Conservation (phyloP, 805 yeast genomes). For the Dipodascus albidus region DNA sequence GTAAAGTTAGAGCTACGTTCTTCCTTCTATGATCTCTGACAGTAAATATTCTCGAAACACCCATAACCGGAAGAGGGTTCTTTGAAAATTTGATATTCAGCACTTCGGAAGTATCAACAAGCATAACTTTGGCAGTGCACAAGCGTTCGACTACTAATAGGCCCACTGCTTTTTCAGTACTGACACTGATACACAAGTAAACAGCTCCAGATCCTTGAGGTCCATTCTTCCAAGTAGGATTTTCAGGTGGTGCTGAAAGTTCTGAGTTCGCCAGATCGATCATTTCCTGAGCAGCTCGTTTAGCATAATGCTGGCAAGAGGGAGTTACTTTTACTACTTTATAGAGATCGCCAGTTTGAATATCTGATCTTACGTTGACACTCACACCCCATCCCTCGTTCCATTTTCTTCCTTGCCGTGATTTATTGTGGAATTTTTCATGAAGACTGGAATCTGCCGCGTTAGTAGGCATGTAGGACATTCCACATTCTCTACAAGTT, state of each 20-base stretch:
- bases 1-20: constrained; percentile 33
- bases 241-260: constrained; percentile 36
- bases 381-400: constrained; percentile 12
- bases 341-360: neutral
- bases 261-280: constrained; percentile 39
- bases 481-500: constrained; percentile 40
- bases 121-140: constrained; percentile 17
- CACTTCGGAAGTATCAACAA: constrained; percentile 29
- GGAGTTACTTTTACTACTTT: constrained; percentile 21
- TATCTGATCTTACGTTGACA: constrained; percentile 1
- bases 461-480: constrained; percentile 36
- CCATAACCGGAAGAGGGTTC: constrained; percentile 25
- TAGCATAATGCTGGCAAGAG: constrained; percentile 13
- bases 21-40: constrained; percentile 29
- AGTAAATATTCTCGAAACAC: constrained; percentile 32
- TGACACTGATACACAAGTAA: constrained; percentile 30
- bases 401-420: constrained; percentile 35
- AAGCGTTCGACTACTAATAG: constrained; percentile 16
- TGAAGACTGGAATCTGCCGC: constrained; percentile 35
- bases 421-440: constrained; percentile 33
- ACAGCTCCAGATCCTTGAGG: constrained; percentile 24
- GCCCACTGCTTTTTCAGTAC: constrained; percentile 13
- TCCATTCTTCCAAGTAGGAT: constrained; percentile 11
- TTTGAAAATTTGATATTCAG: constrained; percentile 28
- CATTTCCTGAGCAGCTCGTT: constrained; percentile 22